A percentile compares a stretch with the other conserved stretches of the same genome.
These are phyloP conservation scores for Pistacia vera DNA, from an alignment of 345 rosid genomes.

Conservation along the genomic window DNA sequence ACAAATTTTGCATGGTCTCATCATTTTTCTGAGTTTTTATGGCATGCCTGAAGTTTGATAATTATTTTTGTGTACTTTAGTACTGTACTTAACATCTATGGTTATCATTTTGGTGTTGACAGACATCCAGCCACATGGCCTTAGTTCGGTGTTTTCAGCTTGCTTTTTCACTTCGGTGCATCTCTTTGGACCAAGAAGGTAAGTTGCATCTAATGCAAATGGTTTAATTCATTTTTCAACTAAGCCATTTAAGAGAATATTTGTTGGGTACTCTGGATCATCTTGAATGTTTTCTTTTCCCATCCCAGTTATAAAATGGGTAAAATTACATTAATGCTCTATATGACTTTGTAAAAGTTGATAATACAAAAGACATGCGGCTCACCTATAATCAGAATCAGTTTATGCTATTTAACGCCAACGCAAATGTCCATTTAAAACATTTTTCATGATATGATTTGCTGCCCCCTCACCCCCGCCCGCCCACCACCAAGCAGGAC, in stretches of 20 bases:
- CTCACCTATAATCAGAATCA: background rate
- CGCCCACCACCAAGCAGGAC: too few species aligned
- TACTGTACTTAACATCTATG: background rate
- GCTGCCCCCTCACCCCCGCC: background rate
- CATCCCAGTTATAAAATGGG: background rate
- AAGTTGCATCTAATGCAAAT: constrained; percentile 22
- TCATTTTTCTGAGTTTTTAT: background rate
- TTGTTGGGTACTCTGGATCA: background rate
- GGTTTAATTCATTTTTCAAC: background rate
- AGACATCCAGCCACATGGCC: constrained; percentile 82
- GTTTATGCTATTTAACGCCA: background rate
- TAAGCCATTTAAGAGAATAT: background rate
- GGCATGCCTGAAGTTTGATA: constrained; percentile 3
- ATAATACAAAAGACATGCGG: background rate
- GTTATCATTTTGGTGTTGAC: constrained; percentile 33
- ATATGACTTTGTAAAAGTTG: constrained; percentile 4
- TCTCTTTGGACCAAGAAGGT: constrained; percentile 78
- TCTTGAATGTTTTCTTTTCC: background rate
- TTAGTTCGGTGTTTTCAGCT: constrained; percentile 85
- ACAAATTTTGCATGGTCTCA: background rate
- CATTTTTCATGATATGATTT: background rate
- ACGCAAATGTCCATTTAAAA: background rate
- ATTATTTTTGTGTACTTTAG: background rate
- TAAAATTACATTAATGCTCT: background rate
- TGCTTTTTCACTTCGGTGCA: constrained; percentile 78